Evolutionary conservation across 2,329 filamentous ascomycete species (phyloP).

Genomic region (Myrmaecium sp.): DNA sequence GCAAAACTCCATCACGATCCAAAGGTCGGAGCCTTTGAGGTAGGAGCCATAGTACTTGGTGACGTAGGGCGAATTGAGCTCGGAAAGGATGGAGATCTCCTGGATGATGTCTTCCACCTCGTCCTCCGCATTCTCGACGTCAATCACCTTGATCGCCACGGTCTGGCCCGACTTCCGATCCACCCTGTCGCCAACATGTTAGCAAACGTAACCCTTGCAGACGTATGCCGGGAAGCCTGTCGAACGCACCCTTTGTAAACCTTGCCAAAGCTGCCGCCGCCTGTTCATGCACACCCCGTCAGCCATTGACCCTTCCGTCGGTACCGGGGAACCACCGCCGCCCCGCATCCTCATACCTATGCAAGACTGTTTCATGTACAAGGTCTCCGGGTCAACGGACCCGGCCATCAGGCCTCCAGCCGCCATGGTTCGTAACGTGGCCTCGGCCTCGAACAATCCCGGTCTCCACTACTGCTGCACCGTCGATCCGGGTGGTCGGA

Average conservation of each 20-base stretch:
- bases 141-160: constrained; percentile 96
- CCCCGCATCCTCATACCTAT: constrained; percentile 16
- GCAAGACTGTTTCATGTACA: constrained; percentile 65
- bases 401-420: too few relatives aligned
- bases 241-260: constrained; percentile 79
- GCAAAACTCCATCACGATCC: constrained; percentile 99
- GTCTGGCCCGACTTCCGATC: constrained; percentile 86
- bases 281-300: constrained; percentile 32
- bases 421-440: too few relatives aligned
- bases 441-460: too few relatives aligned
- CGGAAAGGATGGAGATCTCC: constrained; percentile 92
- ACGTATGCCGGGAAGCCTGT: constrained; percentile 3
- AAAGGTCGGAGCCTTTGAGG: constrained; percentile 85
- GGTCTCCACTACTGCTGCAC: too few relatives aligned
- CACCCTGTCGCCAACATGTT: constrained; percentile 37
- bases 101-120: constrained; percentile 99
- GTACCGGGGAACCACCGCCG: too few relatives aligned
- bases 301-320: too few relatives aligned
- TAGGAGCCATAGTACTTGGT: constrained; percentile 97
- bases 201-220: constrained; percentile 1
- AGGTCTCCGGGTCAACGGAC: constrained; percentile 64
- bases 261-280: constrained; percentile 94
- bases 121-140: constrained; percentile 97
- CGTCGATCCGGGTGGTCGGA: too few relatives aligned
- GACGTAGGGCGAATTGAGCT: constrained; percentile 88